These are phyloP conservation scores for Chaetoceros tenuissimus DNA, from an alignment of 108 stramenopile species.

Conservation along the genomic window DNA sequence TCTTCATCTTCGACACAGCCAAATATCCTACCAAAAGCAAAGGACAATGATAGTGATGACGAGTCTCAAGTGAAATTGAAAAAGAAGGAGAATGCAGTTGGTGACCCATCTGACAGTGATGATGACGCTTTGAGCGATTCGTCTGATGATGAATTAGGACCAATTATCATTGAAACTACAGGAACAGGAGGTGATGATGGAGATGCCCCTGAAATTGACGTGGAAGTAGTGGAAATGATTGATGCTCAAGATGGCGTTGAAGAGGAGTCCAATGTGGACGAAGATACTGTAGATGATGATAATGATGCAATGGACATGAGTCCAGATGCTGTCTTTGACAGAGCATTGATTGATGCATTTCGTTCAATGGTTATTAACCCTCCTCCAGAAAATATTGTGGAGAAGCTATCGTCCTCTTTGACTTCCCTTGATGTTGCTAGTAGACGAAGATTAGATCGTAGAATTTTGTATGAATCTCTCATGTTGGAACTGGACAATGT, in stretches of 20 bases:
- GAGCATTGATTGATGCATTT: conserved; percentile 48
- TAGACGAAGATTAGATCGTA: conserved; percentile 57
- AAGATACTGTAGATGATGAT: conserved; percentile 7
- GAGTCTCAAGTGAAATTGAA: background rate
- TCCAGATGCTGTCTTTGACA: conserved; percentile 14
- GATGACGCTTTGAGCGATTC: conserved; percentile 27
- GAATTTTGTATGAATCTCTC: conserved; percentile 64
- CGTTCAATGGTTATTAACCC: conserved; percentile 54
- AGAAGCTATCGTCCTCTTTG: conserved; percentile 18
- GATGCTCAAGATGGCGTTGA: conserved; percentile 16
- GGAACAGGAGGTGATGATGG: background rate
- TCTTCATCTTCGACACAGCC: background rate
- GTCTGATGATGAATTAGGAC: conserved; percentile 7
- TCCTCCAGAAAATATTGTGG: conserved; percentile 24
- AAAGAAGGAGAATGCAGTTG: conserved; percentile 68
- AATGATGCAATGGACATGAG: conserved; percentile 19
- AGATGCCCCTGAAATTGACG: conserved; percentile 28
- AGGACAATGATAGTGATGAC: background rate
- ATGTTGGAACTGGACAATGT: conserved; percentile 47
- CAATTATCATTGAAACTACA: conserved; percentile 8
- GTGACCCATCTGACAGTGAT: conserved; percentile 57
- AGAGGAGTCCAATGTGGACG: conserved; percentile 6
- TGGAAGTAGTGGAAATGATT: conserved; percentile 32
- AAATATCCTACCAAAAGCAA: background rate
- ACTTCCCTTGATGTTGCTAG: conserved; percentile 39